These are phyloP conservation scores for Talaromyces nanjingensis DNA, from an alignment of 495 filamentous ascomycete species.

Conservation along the genomic window DNA sequence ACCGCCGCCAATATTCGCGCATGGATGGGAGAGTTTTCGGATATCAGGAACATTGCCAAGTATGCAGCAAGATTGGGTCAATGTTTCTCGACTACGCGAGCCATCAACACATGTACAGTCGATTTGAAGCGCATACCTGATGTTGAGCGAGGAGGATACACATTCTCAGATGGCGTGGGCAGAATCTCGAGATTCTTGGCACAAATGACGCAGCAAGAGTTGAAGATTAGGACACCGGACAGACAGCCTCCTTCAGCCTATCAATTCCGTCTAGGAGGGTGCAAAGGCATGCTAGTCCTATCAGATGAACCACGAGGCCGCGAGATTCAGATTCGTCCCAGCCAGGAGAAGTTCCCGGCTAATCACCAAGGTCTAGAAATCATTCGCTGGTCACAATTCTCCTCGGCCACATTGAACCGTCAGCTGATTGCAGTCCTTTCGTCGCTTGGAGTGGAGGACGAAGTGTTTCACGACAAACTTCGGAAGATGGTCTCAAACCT, in stretches of 20 bases:
- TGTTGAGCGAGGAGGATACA: constrained; percentile 55
- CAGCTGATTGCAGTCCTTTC: constrained; percentile 84
- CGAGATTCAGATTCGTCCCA: constrained; percentile 70
- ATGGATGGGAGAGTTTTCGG: constrained; percentile 83
- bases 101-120: constrained; percentile 42
- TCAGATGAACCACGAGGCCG: constrained; percentile 52
- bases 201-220: constrained; percentile 56
- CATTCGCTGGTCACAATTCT: constrained; percentile 68
- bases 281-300: constrained; percentile 78
- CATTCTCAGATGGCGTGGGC: constrained; percentile 89
- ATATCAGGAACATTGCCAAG: constrained; percentile 75
- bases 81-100: constrained; percentile 88
- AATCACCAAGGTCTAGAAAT: constrained; percentile 70
- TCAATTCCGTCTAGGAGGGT: constrained; percentile 87
- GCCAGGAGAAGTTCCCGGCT: constrained; percentile 82
- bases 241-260: constrained; percentile 64
- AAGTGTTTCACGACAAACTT: constrained; percentile 62
- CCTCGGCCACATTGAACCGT: constrained; percentile 72
- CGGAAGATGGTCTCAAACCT: constrained; percentile 55
- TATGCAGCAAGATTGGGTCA: constrained; percentile 84
- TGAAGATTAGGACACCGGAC: constrained; percentile 43
- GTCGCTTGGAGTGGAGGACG: constrained; percentile 62
- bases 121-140: constrained; percentile 49
- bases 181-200: constrained; percentile 80
- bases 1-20: constrained; percentile 68